Conservation (phyloP, 352 stramenopile species). For the Phytophthora pinifolia region DNA sequence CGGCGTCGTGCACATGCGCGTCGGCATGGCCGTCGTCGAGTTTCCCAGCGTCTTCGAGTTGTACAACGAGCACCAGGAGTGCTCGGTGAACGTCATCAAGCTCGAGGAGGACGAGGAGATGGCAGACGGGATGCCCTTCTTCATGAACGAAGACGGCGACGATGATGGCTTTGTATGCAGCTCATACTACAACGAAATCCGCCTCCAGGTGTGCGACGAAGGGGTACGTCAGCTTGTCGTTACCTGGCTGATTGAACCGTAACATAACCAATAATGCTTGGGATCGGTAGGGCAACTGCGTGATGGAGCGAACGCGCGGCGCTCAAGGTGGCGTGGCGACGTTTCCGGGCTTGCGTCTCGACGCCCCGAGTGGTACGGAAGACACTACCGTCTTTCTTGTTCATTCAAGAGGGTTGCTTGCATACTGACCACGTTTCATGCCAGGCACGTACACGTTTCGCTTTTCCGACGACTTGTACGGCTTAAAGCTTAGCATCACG, state of each 20-base stretch:
- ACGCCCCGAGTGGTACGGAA: slow-evolving; percentile 59
- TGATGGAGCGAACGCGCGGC: slow-evolving; percentile 57
- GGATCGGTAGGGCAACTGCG: slow-evolving; percentile 42
- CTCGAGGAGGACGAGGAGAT: slow-evolving; percentile 81
- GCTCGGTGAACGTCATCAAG: slow-evolving; percentile 63
- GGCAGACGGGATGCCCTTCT: slow-evolving; percentile 56
- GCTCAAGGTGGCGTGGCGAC: slow-evolving; percentile 49
- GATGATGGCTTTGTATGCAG: slow-evolving; percentile 63
- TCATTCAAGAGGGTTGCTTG: not conserved
- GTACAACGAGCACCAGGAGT: slow-evolving; percentile 73
- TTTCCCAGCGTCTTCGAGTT: slow-evolving; percentile 71
- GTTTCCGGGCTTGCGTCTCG: slow-evolving; percentile 61
- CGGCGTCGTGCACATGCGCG: slow-evolving; percentile 58
- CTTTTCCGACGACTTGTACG: slow-evolving; percentile 66
- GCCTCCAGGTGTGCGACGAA: slow-evolving; percentile 53
- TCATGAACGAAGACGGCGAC: slow-evolving; percentile 67
- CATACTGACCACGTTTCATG: not conserved
- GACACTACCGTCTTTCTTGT: not conserved
- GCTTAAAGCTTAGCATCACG: slow-evolving; percentile 52
- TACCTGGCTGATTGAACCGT: not conserved
- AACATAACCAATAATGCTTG: too few species aligned
- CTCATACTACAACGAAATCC: slow-evolving; percentile 69
- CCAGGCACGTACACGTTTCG: slow-evolving; percentile 72
- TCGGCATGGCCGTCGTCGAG: slow-evolving; percentile 63
- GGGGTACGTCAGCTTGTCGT: slow-evolving; percentile 32